Conservation (phyloP, 768 basidiomycete genomes). For the Lactifluus volemus region DNA sequence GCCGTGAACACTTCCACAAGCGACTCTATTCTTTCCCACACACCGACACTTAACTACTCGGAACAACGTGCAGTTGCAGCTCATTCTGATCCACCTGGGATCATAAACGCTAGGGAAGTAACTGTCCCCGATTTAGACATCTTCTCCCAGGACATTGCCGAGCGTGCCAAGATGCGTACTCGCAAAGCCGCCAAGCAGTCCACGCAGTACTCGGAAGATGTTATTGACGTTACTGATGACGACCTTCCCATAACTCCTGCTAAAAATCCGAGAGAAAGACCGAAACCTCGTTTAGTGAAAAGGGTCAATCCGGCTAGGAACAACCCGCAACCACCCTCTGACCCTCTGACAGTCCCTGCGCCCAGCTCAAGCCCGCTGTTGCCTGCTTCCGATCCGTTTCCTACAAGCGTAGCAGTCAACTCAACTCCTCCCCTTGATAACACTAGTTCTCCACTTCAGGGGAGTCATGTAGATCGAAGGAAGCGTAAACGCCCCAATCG, state of each 20-base stretch:
- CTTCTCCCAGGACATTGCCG: slow-evolving; percentile 25
- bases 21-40: slow-evolving; percentile 8
- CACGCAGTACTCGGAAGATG: slow-evolving; percentile 9
- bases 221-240: slow-evolving; percentile 27
- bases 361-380: slow-evolving; percentile 24
- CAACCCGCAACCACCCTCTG: slow-evolving; percentile 11
- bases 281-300: slow-evolving; percentile 13
- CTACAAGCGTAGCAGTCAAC: slow-evolving; percentile 14
- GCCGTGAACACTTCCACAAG: slow-evolving; percentile 2
- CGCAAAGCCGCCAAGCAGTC: slow-evolving; percentile 20
- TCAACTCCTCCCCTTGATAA: not conserved
- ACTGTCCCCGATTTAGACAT: not conserved
- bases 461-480: slow-evolving; percentile 6
- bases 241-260: slow-evolving; percentile 21
- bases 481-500: slow-evolving; percentile 16
- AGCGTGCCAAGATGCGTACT: slow-evolving; percentile 27
- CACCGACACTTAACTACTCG: not conserved
- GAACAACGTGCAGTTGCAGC: not conserved
- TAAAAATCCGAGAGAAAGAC: slow-evolving; percentile 1
- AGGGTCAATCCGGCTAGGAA: slow-evolving; percentile 12
- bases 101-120: not conserved
- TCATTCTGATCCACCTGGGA: not conserved
- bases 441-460: slow-evolving; percentile 5
- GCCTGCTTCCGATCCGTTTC: slow-evolving; percentile 23
- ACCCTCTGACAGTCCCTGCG: slow-evolving; percentile 20